Evolutionary conservation across 179 eudicot genomes (phyloP), one percentile per base, ranked within the genome.

Genomic region (Heliamphora pulchella): DNA sequence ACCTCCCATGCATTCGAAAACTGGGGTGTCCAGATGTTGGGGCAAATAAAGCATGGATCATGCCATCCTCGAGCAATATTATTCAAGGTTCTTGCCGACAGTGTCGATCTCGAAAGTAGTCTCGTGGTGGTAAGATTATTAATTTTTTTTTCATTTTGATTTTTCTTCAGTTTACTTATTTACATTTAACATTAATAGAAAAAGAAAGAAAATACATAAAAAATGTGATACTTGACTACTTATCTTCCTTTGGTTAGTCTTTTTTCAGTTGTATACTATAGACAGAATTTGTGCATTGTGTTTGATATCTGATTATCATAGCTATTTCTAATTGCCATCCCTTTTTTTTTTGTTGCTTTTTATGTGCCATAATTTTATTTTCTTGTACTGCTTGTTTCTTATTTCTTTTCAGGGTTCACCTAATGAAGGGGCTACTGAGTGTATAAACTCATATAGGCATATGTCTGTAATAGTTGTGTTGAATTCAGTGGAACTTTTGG

Each of bases 11-110:
- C 82, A 75, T 84, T 86, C 70, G 86, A 85, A 50, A 83, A 78
- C 84, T 86, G 88, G 76, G 97, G 97, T 59, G 87, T 94, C 83
- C 99, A 96, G 83, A 78, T 96, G 91, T 86, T 94, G 74, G 99
- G 98, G 71, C 98, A 96, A 84, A 96, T 96, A 79, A 94, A 92
- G 85, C 88, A 94, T 83, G 98, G 97, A 82, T 90, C 97, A 20
- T 94, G 99, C 85, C 96, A 97, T 71, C 95, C 98, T 84, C 94
- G 98, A 81, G 97, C 99, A 55, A 96, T 96, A 83, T 86, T 96
- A 70, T 96, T 96, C 81, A 96, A 96, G 88, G 94, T 94, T 83
- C 90, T 96, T 78, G 99, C 98, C 14, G 99, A 96, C 84, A 81
- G 97, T 82, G 97, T 96, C 71, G 99, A 97, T 81, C 93, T 96